phyloP scores from a whole-genome alignment of 139 green algal genomes.

The Prasinococcaceae sp. region DNA sequence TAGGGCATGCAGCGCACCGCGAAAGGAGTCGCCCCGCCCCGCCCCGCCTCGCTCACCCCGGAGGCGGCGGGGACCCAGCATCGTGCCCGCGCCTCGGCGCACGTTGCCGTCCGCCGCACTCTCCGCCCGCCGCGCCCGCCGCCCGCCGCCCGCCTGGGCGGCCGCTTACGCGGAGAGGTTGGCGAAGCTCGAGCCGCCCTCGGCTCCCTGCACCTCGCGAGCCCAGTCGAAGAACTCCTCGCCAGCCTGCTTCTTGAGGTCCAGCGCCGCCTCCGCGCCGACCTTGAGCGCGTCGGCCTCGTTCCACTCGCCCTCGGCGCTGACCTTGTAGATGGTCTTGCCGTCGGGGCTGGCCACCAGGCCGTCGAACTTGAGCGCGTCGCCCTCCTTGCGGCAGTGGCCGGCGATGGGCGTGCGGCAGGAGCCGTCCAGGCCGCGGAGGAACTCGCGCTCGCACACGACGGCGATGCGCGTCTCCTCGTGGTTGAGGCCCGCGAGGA shows the following conservation, averaged over 20 bases:
- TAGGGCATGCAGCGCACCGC: no score
- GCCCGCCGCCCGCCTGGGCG: background rate
- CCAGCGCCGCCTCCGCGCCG: background rate
- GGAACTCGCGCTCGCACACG: constrained; percentile 84
- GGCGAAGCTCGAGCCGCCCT: background rate
- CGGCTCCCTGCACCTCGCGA: no score
- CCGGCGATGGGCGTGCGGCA: constrained; percentile 96
- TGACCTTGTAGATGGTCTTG: no score
- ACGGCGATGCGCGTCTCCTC: constrained; percentile 90
- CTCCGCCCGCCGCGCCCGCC: background rate
- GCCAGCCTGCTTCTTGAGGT: background rate
- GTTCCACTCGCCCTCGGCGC: background rate
- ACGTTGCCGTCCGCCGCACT: background rate
- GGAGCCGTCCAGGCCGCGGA: constrained; percentile 87
- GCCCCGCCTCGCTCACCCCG: no score
- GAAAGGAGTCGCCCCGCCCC: no score
- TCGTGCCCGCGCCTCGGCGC: background rate
- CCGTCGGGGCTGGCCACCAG: constrained; percentile 80
- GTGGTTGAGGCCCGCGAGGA: constrained; percentile 85
- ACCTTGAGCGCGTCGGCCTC: background rate
- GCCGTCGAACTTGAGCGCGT: constrained; percentile 68
- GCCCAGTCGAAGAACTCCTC: background rate
- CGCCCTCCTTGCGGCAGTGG: constrained; percentile 23
- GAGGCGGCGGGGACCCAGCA: background rate
- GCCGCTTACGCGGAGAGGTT: background rate